Base-by-base conservation (phyloP, 2,329 filamentous ascomycete genomes). In the Colletotrichum lentis region DNA sequence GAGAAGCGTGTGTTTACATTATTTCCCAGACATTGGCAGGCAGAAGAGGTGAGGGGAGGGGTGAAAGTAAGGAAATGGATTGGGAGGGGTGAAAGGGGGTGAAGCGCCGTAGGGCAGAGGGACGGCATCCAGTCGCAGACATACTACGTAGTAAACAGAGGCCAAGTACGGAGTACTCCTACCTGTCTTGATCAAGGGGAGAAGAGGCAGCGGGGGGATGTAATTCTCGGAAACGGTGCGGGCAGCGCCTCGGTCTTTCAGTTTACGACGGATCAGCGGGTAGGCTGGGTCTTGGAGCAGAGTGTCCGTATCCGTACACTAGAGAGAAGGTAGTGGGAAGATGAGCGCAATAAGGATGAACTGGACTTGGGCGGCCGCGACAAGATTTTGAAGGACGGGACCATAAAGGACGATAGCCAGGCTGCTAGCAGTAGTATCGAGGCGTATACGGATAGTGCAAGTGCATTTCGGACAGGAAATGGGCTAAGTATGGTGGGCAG, bases 21-120 rank as follows among this genome's bases (percentile, higher is more conserved):
- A 46, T 46, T 46, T 22, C 27, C 55, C 24, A 50, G 44, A 47
- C 18, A 49, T 24, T 39, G 43, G 43, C 43, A 50, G 57, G 46
- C 18, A 22, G 58, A 44, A 16, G 22, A 24, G 47, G 44, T 16
- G 43, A 31, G 52, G 44, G 18, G 46, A 27, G 35, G 37, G 27
- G 35, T 41, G 53, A 16, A 27, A 56, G 37, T 5, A 44, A 31
- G 37, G 20, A 22, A 43, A 49, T 24, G 49, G 47, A 16, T 14
- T 18, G 56, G 56, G 47, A 47, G 22, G 8, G 47, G 20, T 12
- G 37, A 43, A 44, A 41, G 56, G n/a, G 56, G 47, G 59, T 27
- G 37, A 41, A 20, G 44, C 14, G 44, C 24, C 44, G 44, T 59
- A 59, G 60, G 60, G 60, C 49, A 46, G 60, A 62, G 43, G 50